phyloP scores from a whole-genome alignment of 2,329 filamentous ascomycete species.

The Leptographium wingfieldii region DNA sequence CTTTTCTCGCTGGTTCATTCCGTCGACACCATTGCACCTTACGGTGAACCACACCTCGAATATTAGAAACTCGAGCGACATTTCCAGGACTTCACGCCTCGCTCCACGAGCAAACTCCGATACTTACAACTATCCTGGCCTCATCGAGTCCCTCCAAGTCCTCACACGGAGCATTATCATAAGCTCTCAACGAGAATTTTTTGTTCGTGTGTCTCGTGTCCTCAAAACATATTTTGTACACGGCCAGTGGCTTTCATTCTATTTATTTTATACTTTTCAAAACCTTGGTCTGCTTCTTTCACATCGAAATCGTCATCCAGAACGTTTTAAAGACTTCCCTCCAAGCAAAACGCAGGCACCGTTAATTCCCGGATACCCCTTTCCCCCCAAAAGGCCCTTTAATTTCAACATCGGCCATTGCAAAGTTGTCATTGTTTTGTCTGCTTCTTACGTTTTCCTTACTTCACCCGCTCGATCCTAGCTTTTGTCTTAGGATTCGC shows the following conservation, averaged over 20 bases:
- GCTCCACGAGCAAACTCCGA: background rate
- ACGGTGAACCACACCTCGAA: background rate
- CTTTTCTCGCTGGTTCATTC: background rate
- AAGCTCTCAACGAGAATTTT: background rate
- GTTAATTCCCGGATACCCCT: constrained; percentile 1
- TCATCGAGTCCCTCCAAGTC: background rate
- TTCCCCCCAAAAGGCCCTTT: background rate
- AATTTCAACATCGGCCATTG: background rate
- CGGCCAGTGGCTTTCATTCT: background rate
- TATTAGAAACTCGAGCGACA: background rate
- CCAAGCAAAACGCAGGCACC: background rate
- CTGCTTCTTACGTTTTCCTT: background rate
- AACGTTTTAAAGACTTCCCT: background rate
- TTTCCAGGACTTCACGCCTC: background rate
- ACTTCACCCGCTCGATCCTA: background rate
- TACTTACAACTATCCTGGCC: background rate
- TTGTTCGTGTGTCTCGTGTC: background rate
- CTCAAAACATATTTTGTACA: background rate
- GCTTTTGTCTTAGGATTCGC: background rate
- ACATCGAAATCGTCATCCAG: background rate
- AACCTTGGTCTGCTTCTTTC: background rate
- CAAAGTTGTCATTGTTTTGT: background rate
- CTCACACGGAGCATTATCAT: background rate
- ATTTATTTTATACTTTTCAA: background rate
- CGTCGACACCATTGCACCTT: background rate